Base-by-base conservation (phyloP, 2,329 filamentous ascomycete genomes). In the Fusarium sacchari region DNA sequence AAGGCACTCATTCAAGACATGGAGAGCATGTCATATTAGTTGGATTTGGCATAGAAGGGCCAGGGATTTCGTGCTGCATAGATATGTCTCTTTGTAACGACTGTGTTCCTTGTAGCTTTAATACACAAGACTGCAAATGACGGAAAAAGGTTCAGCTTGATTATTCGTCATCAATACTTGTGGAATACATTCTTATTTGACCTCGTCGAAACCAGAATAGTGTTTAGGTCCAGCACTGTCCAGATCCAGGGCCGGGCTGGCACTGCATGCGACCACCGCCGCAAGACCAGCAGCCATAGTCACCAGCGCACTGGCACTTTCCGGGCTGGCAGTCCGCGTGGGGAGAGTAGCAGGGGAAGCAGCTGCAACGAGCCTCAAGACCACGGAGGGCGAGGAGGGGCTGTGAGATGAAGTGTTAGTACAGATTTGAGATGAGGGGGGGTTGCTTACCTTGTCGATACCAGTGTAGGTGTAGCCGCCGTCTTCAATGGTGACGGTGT, bases 261-360 rank as follows among this genome's bases (percentile, higher is more conserved):
- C 66, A 68, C 57, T 69, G 66, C 43, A 49, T 68, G 12, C 66
- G 47, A 12, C 64, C 64, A 6, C 66, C 64, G 1, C 30, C 28
- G 15, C 66, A 69, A 18, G 64, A 63, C 66, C 64, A 69, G 24
- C 64, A 68, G 1, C 64, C 64, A 30, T 68, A 69, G 28, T 68
- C 0, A 2, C 64, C 66, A 14, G 64, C 64, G 6, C 64, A 69
- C 34, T 69, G 50, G 13, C 64, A 69, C 18, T 46, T 52, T 7
- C 64, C 66, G 4, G 64, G 42, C 6, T 6, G 2, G 43, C 66
- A 69, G 37, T 69, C 57, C 1, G 61, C 52, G 3, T 50, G 65
- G 20, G 65, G 65, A 28, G 65, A 67, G 53, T 67, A 67, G 53
- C 65, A 67, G 9, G 65, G 65, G 46, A 67, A 67, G 34, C 65